Percentiles rank a stretch among this genome's conserved stretches.
Conservation (phyloP, 106 monocot species). For the Platanthera zijinensis region DNA sequence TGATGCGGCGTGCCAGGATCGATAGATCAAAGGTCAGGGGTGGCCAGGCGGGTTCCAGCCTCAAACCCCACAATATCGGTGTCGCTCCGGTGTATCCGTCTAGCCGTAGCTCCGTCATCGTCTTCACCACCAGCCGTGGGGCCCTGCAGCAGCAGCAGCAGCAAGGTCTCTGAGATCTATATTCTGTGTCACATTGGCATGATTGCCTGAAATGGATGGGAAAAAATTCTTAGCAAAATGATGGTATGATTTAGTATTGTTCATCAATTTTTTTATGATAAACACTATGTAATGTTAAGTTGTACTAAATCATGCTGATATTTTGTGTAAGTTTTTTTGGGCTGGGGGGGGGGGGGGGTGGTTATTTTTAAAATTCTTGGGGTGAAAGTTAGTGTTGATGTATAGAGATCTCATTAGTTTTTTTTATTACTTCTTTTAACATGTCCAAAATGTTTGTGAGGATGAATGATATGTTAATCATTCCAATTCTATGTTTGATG, state of each 20-base stretch:
- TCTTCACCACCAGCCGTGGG: conserved; percentile 40
- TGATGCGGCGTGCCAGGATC: conserved; percentile 44
- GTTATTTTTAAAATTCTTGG: too few relatives aligned
- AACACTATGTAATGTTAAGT: too few relatives aligned
- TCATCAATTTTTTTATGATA: too few relatives aligned
- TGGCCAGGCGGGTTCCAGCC: conserved; percentile 21
- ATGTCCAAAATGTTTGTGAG: not conserved
- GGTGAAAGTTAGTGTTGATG: not conserved
- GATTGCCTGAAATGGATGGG: not conserved
- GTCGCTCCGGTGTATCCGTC: conserved; percentile 53
- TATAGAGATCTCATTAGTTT: not conserved
- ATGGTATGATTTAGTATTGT: too few relatives aligned
- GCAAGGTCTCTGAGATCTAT: not conserved
- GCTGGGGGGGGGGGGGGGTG: too few relatives aligned
- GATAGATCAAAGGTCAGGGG: conserved; percentile 49
- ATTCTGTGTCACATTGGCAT: not conserved
- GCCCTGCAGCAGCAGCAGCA: conserved; percentile 10
- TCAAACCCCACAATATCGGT: conserved; percentile 34
- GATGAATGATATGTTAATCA: not conserved
- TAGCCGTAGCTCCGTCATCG: conserved; percentile 27
- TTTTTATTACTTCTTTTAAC: not conserved
- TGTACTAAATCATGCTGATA: too few relatives aligned
- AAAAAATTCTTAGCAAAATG: not conserved
- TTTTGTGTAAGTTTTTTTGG: too few relatives aligned
- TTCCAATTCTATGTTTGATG: too few relatives aligned